These are phyloP conservation scores for Podosphaera xanthii DNA, from an alignment of 2,329 filamentous ascomycete species.

Conservation along the genomic window DNA sequence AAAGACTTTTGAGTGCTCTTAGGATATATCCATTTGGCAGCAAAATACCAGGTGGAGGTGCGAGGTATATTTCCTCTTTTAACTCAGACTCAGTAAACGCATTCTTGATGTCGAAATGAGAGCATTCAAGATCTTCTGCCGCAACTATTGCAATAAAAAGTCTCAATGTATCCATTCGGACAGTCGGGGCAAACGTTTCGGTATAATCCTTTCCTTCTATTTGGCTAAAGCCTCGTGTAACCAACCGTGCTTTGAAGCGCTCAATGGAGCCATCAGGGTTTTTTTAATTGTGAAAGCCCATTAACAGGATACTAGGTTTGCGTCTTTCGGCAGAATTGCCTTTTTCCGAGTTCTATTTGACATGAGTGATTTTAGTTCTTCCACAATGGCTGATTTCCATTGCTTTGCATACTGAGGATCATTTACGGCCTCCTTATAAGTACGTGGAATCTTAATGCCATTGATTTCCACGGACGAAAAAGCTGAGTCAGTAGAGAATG, in stretches of 20 bases:
- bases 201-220: background rate
- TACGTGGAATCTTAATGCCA: background rate
- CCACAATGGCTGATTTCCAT: background rate
- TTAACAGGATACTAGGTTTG: background rate
- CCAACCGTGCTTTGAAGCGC: background rate
- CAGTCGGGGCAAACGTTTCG: background rate
- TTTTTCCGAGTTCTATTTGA: background rate
- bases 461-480: background rate
- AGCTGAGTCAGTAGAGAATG: background rate
- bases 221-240: background rate
- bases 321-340: background rate
- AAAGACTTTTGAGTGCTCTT: background rate
- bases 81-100: background rate
- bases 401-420: background rate
- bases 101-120: background rate
- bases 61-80: background rate
- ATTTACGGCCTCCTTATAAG: background rate
- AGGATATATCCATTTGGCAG: background rate
- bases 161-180: background rate
- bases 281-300: background rate
- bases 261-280: background rate
- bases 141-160: background rate
- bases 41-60: background rate
- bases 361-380: background rate
- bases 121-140: background rate